These are phyloP conservation scores for Conoideocrella luteorostrata DNA, from an alignment of 2,329 filamentous ascomycete genomes.

Conservation along the genomic window DNA sequence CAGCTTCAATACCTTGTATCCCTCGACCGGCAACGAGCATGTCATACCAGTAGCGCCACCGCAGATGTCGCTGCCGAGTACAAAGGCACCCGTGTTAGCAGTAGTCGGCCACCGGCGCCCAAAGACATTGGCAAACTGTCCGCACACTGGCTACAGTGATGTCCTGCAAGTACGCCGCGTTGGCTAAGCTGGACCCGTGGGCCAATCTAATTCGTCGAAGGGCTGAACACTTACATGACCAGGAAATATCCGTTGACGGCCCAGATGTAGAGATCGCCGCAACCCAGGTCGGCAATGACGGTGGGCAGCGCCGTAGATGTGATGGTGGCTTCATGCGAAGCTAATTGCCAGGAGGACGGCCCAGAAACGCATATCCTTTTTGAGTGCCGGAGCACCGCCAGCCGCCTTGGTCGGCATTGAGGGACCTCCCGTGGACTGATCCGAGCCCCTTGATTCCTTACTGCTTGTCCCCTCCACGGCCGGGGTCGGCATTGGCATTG, in stretches of 20 bases:
- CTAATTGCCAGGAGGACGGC: no score
- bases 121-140: conserved; percentile 19
- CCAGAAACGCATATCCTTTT: no score
- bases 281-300: conserved; percentile 15
- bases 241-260: conserved; percentile 19
- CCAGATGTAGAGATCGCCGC: conserved; percentile 19
- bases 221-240: conserved; percentile 12
- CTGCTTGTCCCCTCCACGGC: no score
- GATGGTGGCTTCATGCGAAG: conserved; percentile 15
- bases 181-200: no score
- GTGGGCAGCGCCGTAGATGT: conserved; percentile 19
- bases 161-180: no score
- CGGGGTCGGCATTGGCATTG: no score
- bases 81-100: not conserved
- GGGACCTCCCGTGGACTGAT: no score
- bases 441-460: no score
- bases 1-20: conserved; percentile 36
- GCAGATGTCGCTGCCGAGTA: not conserved
- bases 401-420: no score
- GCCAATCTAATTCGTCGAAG: no score
- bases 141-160: conserved; percentile 16
- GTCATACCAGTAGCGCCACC: not conserved
- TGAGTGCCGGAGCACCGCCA: no score
- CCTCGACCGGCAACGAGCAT: conserved; percentile 36
- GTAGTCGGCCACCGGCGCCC: conserved; percentile 18